phyloP scores from a whole-genome alignment of 1,139 yeast genomes.

The Pichia kudriavzevii region DNA sequence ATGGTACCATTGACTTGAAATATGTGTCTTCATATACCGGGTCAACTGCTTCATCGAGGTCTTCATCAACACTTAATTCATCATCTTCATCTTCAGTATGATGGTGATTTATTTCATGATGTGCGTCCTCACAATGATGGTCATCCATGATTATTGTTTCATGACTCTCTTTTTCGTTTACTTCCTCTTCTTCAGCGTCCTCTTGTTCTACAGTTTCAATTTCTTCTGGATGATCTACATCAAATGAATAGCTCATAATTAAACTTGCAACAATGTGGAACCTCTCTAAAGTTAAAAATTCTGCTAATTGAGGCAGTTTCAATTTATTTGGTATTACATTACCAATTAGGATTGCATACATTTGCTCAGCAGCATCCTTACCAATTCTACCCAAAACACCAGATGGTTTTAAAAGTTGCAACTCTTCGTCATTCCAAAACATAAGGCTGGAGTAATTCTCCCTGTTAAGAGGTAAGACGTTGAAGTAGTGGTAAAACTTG shows the following conservation, averaged over 20 bases:
- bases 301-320: conserved; percentile 19
- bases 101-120: conserved; percentile 8
- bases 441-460: conserved; percentile 57
- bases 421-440: conserved; percentile 62
- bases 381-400: conserved; percentile 66
- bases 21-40: conserved; percentile 34
- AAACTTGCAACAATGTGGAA: conserved; percentile 68
- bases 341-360: conserved; percentile 41
- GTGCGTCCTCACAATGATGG: conserved; percentile 5
- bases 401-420: conserved; percentile 57
- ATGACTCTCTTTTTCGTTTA: conserved; percentile 25
- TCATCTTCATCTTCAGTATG: conserved; percentile 12
- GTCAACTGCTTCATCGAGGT: conserved; percentile 11
- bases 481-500: conserved; percentile 64
- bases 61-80: conserved; percentile 11
- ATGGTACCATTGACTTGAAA: conserved; percentile 82
- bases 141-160: conserved; percentile 13
- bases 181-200: conserved; percentile 19
- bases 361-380: conserved; percentile 51
- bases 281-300: conserved; percentile 38
- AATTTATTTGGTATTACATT: conserved; percentile 23
- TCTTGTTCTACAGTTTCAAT: conserved; percentile 21
- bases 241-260: conserved; percentile 64
- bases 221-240: conserved; percentile 40
- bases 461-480: conserved; percentile 49